Conservation (phyloP, 169 alveolate species). For the Besnoitia besnoiti region DNA sequence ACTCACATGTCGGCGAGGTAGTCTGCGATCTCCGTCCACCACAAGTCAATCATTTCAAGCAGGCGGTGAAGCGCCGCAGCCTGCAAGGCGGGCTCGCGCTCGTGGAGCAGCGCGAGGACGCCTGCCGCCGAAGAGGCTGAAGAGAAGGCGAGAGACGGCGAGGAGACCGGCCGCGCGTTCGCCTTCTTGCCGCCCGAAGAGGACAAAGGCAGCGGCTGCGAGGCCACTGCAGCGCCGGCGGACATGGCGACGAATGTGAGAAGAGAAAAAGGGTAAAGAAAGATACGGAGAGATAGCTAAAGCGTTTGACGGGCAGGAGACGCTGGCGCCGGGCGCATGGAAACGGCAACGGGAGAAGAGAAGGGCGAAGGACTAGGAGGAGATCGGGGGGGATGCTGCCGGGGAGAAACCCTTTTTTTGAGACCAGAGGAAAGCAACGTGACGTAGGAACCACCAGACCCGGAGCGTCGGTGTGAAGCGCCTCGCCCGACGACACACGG, state of each 20-base stretch:
- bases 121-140: constrained; percentile 59
- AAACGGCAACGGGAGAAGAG: no score
- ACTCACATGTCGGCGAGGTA: constrained; percentile 46
- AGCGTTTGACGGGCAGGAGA: no score
- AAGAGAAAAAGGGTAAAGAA: not conserved
- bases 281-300: not conserved
- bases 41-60: constrained; percentile 13
- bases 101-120: constrained; percentile 53
- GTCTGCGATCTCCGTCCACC: constrained; percentile 51
- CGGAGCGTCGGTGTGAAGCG: no score
- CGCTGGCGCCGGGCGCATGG: no score
- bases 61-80: constrained; percentile 36
- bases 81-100: constrained; percentile 28
- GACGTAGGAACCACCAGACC: no score
- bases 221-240: not conserved
- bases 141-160: not conserved
- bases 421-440: no score
- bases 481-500: no score
- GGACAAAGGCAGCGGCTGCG: not conserved
- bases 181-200: no score
- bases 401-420: no score
- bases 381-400: no score
- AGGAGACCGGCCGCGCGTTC: not conserved
- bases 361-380: no score
- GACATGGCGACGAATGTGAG: not conserved